Evolutionary conservation across 2,329 filamentous ascomycete genomes (phyloP).

Genomic region (Clonostachys rosea): DNA sequence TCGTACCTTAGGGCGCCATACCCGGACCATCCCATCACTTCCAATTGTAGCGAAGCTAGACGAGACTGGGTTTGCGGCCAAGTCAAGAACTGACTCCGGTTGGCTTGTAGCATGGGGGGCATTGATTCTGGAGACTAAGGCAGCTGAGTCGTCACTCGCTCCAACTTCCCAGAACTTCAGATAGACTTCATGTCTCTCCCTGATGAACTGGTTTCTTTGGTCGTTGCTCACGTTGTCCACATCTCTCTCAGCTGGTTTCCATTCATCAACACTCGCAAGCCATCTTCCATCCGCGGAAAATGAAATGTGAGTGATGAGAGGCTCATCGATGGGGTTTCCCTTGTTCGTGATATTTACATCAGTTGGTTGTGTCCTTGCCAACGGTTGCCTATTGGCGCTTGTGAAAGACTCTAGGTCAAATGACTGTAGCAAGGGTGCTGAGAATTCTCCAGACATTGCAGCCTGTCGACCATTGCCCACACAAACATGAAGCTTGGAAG

Average conservation of each 20-base stretch:
- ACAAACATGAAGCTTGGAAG: conserved; percentile 63
- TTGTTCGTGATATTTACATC: conserved; percentile 72
- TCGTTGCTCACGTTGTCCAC: conserved; percentile 39
- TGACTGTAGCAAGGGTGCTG: conserved; percentile 66
- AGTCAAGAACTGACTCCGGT: conserved; percentile 60
- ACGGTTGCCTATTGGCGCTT: conserved; percentile 79
- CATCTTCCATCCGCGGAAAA: conserved; percentile 80
- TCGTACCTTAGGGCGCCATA: conserved; percentile 75
- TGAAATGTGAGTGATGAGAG: conserved; percentile 69
- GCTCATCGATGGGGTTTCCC: conserved; percentile 68
- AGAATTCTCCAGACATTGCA: conserved; percentile 44
- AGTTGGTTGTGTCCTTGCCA: conserved; percentile 84
- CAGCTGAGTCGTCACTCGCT: conserved; percentile 53
- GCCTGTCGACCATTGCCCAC: conserved; percentile 59
- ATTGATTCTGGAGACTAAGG: conserved; percentile 79
- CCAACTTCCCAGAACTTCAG: conserved; percentile 87
- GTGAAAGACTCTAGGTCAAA: conserved; percentile 79
- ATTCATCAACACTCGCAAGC: conserved; percentile 90
- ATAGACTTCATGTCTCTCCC: conserved; percentile 64
- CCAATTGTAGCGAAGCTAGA: conserved; percentile 81
- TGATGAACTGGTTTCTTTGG: conserved; percentile 36
- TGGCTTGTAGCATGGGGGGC: conserved; percentile 64
- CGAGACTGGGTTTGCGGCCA: conserved; percentile 65
- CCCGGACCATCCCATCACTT: conserved; percentile 69
- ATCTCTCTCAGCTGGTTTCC: conserved; percentile 71